These are phyloP conservation scores for Cryphonectria carpinicola DNA, from an alignment of 2,329 filamentous ascomycete genomes.

Conservation along the genomic window DNA sequence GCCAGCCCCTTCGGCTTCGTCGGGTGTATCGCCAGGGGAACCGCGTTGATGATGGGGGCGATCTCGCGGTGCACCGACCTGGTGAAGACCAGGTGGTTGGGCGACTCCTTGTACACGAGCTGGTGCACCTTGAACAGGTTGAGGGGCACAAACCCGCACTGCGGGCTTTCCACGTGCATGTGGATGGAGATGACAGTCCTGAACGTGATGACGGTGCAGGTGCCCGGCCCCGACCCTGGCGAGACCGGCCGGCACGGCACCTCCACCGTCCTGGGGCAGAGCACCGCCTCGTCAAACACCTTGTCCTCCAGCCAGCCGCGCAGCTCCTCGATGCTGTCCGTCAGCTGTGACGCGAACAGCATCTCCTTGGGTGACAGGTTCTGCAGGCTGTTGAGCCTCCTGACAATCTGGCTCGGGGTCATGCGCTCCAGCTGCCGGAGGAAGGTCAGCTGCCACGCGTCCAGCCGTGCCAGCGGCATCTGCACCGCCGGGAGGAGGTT, in stretches of 20 bases:
- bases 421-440: conserved; percentile 54
- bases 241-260: conserved; percentile 44
- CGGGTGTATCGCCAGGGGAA: conserved; percentile 30
- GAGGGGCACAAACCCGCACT: conserved; percentile 52
- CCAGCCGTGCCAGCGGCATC: conserved; percentile 56
- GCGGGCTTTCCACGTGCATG: conserved; percentile 46
- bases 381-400: conserved; percentile 43
- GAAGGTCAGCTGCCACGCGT: conserved; percentile 59
- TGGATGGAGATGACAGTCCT: conserved; percentile 55
- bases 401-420: conserved; percentile 44
- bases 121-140: conserved; percentile 58
- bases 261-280: conserved; percentile 48
- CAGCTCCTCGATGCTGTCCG: conserved; percentile 46
- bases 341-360: conserved; percentile 51
- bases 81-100: conserved; percentile 62
- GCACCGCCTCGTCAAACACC: conserved; percentile 50
- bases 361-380: conserved; percentile 45
- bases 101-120: conserved; percentile 58
- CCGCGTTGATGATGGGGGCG: conserved; percentile 49
- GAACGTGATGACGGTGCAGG: conserved; percentile 45
- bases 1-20: conserved; percentile 25
- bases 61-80: conserved; percentile 65
- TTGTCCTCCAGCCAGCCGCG: conserved; percentile 48
- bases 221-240: conserved; percentile 34
- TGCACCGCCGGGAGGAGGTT: conserved; percentile 65